Percentiles rank a stretch among this genome's conserved stretches.
Conservation (phyloP, 345 rosid species). For the Bruguiera parviflora region DNA sequence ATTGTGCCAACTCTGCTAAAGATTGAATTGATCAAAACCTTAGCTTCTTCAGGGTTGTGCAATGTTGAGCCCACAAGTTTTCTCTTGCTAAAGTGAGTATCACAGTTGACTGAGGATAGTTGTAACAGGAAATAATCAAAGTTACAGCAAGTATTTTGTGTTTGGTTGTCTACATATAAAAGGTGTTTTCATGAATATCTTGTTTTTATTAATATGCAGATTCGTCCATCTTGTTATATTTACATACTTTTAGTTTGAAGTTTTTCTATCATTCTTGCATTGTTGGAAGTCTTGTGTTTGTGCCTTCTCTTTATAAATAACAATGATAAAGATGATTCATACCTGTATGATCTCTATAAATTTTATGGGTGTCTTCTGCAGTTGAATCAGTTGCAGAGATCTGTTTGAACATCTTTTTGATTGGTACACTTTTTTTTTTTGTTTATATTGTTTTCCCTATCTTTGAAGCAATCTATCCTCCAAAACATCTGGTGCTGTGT, state of each 20-base stretch:
- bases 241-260: background rate
- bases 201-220: background rate
- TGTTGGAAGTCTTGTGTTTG: background rate
- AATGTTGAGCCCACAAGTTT: constrained; percentile 80
- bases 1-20: constrained; percentile 50
- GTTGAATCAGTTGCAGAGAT: background rate
- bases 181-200: background rate
- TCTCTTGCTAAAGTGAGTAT: constrained; percentile 81
- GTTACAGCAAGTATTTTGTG: background rate
- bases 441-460: background rate
- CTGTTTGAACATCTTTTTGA: background rate
- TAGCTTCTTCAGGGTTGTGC: constrained; percentile 49
- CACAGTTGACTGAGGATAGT: constrained; percentile 38
- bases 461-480: background rate
- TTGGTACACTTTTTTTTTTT: background rate
- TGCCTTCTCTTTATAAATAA: no score
- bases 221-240: background rate
- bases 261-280: background rate
- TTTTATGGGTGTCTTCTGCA: background rate
- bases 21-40: constrained; percentile 60
- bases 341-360: background rate
- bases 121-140: background rate
- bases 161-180: background rate
- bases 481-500: no score
- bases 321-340: background rate